These are phyloP conservation scores for Nemania sp. DNA, from an alignment of 2,329 filamentous ascomycete genomes.

Conservation along the genomic window DNA sequence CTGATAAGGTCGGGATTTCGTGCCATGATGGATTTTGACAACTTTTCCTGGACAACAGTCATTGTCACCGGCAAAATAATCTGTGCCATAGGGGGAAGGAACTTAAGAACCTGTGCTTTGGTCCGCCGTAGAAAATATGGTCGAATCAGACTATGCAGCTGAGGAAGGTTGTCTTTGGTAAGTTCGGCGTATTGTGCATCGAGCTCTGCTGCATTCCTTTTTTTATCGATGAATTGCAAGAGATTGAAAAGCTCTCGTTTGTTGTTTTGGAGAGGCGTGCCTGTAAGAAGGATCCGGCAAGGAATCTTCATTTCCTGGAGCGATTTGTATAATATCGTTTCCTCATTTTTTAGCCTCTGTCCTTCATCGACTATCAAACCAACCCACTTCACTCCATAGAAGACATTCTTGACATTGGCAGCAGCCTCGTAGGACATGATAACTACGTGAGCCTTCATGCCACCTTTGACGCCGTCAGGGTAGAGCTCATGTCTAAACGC, in stretches of 20 bases:
- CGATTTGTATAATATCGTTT: slow-evolving; percentile 77
- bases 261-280: slow-evolving; percentile 94
- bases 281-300: slow-evolving; percentile 83
- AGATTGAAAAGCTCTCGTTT: slow-evolving; percentile 93
- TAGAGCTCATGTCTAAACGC: slow-evolving; percentile 87
- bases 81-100: slow-evolving; percentile 89
- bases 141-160: slow-evolving; percentile 82
- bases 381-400: slow-evolving; percentile 78
- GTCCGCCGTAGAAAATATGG: slow-evolving; percentile 75
- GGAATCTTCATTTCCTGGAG: slow-evolving; percentile 75
- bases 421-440: slow-evolving; percentile 95
- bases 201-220: slow-evolving; percentile 69
- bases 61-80: slow-evolving; percentile 97
- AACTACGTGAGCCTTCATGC: slow-evolving; percentile 86
- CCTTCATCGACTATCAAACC: slow-evolving; percentile 94
- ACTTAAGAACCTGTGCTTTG: slow-evolving; percentile 87
- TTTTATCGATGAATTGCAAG: slow-evolving; percentile 87
- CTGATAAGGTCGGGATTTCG: slow-evolving; percentile 89
- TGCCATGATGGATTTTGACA: slow-evolving; percentile 90
- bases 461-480: slow-evolving; percentile 63
- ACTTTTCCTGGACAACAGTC: slow-evolving; percentile 88
- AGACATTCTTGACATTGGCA: slow-evolving; percentile 71
- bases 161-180: slow-evolving; percentile 77
- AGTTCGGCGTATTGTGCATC: slow-evolving; percentile 79
- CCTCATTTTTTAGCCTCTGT: slow-evolving; percentile 92